Conservation (phyloP, 2,329 filamentous ascomycete species). For the Colletotrichum simmondsii region DNA sequence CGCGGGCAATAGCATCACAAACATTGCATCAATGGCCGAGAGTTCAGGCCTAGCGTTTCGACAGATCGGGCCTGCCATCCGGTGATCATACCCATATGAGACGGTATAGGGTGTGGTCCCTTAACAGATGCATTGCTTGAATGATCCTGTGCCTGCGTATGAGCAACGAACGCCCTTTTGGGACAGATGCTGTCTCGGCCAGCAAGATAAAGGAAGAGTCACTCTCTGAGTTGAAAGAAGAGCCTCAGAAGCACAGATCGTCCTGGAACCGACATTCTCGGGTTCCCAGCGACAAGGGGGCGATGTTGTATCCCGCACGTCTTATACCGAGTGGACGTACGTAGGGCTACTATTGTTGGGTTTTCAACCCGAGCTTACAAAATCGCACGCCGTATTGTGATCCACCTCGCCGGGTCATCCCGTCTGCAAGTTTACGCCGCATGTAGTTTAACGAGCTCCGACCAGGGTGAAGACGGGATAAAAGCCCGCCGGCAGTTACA, state of each 20-base stretch:
- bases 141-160: too few relatives aligned
- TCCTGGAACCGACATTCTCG: background rate
- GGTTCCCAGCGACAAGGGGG: background rate
- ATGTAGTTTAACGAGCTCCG: background rate
- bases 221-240: background rate
- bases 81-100: constrained; percentile 23
- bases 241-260: background rate
- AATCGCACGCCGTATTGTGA: background rate
- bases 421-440: background rate
- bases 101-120: background rate
- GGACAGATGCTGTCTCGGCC: background rate
- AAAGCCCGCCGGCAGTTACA: constrained; percentile 3
- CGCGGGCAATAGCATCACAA: background rate
- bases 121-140: too few relatives aligned
- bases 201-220: too few relatives aligned
- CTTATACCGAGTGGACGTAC: background rate
- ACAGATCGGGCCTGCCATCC: constrained; percentile 16
- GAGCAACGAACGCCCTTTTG: background rate
- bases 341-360: background rate
- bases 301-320: background rate
- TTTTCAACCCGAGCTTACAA: background rate
- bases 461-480: background rate
- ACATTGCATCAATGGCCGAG: background rate
- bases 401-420: background rate
- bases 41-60: constrained; percentile 16